A percentile compares a stretch with the other conserved stretches of the same genome.
Conservation (phyloP, 2,329 filamentous ascomycete genomes). For the Ascochyta pisi region DNA sequence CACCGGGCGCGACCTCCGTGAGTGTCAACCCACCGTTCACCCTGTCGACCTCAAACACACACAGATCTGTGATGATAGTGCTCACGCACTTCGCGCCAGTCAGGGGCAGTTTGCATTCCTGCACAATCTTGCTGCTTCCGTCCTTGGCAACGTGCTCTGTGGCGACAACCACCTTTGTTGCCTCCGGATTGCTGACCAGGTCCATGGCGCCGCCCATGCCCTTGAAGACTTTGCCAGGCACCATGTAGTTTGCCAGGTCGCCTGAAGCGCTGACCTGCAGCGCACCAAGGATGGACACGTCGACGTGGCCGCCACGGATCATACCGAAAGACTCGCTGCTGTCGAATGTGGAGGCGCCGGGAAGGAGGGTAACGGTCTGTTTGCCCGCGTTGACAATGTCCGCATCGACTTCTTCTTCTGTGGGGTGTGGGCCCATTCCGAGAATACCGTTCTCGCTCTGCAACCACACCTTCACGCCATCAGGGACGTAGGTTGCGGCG, state of each 20-base stretch:
- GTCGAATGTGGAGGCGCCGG: slow-evolving; percentile 81
- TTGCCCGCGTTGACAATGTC: slow-evolving; percentile 94
- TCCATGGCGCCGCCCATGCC: slow-evolving; percentile 94
- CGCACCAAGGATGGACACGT: slow-evolving; percentile 86
- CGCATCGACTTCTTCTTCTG: slow-evolving; percentile 75
- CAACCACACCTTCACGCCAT: slow-evolving; percentile 61
- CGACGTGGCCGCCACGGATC: slow-evolving; percentile 85
- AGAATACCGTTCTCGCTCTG: slow-evolving; percentile 64
- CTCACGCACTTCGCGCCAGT: slow-evolving; percentile 48
- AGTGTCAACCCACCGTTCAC: slow-evolving; percentile 72
- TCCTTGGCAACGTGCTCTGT: slow-evolving; percentile 97
- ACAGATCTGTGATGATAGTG: slow-evolving; percentile 51
- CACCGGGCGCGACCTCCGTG: slow-evolving; percentile 82
- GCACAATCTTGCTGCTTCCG: slow-evolving; percentile 87
- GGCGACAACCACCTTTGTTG: slow-evolving; percentile 87
- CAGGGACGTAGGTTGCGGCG: slow-evolving; percentile 76
- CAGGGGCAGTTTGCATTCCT: slow-evolving; percentile 58
- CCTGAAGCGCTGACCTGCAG: slow-evolving; percentile 84
- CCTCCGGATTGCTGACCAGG: slow-evolving; percentile 80
- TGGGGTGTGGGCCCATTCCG: slow-evolving; percentile 54
- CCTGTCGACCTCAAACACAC: slow-evolving; percentile 69
- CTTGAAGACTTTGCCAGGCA: slow-evolving; percentile 85
- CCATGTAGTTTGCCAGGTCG: slow-evolving; percentile 91
- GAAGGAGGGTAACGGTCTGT: slow-evolving; percentile 85
- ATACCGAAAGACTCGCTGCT: slow-evolving; percentile 91